Base-by-base conservation (phyloP, 768 basidiomycete genomes). In the Infundibulicybe gibba region DNA sequence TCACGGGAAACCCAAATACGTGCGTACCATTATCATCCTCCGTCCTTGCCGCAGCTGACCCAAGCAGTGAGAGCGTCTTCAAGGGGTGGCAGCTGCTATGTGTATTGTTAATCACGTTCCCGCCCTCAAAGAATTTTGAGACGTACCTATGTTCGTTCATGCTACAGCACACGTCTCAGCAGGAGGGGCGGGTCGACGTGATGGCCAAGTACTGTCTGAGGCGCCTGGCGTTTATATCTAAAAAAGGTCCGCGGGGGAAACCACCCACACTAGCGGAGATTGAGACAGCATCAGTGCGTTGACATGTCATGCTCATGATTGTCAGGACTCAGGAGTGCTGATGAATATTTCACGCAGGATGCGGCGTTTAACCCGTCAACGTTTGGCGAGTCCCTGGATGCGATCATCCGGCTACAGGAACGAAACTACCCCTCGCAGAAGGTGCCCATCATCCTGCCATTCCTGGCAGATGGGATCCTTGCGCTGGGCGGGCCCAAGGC, bases 311-410 rank as follows among this genome's bases (percentile, higher is more conserved):
- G 25, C 8, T 25, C 25, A 4, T 25, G 25, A 25, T 25, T 3
- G 25, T 25, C 25, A 25, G 25, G 25, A 25, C 4, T 25, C 25
- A 25, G 25, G 25, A 25, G 25, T 25, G 25, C 25, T 25, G 25
- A 25, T 25, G 25, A 8, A 25, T 25, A 8, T 25, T 6, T 41
- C 43, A 10, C 17, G 12, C 56, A 90, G 81, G 91, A 94, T 56
- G 92, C 93, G 20, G 93, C 94, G 6, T 97, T 97, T 69, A 89
- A 94, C 53, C 92, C 94, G 0, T 94, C 91, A 1, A 93, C 89
- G 1, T 97, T 97, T 57, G 92, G 93, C 12, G 92, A 94, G 69
- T 85, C 90, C 0, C 73, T 97, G 11, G 88, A 89, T 52, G 83
- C 83, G 19, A 87, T 92, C 49, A 85, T 89, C 66, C 75, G 87